Evolutionary conservation across 2,329 filamentous ascomycete species (phyloP).

Genomic region (Cladophialophora exuberans): DNA sequence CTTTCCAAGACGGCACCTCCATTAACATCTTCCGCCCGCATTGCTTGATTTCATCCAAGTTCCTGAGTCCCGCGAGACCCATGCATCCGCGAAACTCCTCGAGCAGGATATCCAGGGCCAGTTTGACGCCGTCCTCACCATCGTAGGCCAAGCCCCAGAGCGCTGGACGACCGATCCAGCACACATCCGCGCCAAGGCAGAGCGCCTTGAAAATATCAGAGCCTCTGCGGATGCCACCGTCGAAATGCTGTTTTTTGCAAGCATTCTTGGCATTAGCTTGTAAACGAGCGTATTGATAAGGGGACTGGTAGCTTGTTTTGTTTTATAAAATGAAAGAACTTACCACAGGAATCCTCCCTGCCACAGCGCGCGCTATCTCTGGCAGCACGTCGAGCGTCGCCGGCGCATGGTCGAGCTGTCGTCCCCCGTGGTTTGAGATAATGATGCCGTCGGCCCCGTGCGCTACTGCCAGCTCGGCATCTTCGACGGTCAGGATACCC

Average conservation of each 20-base stretch:
- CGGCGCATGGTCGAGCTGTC: conserved; percentile 43
- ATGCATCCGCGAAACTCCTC: conserved; percentile 36
- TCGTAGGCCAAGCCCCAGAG: conserved; percentile 52
- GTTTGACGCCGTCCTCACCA: conserved; percentile 34
- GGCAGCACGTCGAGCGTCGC: conserved; percentile 43
- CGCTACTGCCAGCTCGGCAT: conserved; percentile 41
- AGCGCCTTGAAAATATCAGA: conserved; percentile 63
- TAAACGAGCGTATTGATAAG: no score
- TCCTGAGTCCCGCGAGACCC: no score
- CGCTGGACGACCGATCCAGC: conserved; percentile 52
- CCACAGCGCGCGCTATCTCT: conserved; percentile 32
- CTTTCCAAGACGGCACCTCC: no score
- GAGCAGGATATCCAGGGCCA: conserved; percentile 30
- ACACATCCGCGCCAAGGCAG: conserved; percentile 55
- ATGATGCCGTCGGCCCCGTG: conserved; percentile 43
- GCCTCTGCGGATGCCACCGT: conserved; percentile 60
- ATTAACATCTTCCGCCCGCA: no score
- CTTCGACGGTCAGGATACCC: conserved; percentile 37
- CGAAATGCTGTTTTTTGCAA: no score
- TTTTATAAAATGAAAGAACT: neutral
- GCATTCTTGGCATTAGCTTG: no score
- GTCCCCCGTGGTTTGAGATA: conserved; percentile 44
- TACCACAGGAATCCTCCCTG: conserved; percentile 30
- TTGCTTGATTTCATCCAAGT: no score
- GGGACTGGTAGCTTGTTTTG: neutral